Percentiles rank a stretch among this genome's conserved stretches.
Evolutionary conservation across 768 basidiomycete species (phyloP).

Genomic region (Trametes villosa): DNA sequence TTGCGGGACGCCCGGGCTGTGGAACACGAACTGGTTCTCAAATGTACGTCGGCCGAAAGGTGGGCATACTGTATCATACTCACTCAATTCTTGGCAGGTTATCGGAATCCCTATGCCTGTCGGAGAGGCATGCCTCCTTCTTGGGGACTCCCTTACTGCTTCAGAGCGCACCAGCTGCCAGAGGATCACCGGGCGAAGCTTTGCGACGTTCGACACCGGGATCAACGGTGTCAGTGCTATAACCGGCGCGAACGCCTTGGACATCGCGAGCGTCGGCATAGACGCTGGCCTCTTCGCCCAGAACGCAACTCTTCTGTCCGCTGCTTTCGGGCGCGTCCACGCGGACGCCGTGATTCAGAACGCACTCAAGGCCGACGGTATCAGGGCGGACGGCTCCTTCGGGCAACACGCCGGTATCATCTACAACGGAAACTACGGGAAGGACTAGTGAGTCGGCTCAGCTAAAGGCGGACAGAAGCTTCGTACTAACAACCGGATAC

Average conservation of each 20-base stretch:
- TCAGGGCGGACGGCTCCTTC: constrained; percentile 45
- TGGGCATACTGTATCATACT: not conserved
- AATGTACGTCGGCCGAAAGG: constrained; percentile 42
- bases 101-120: constrained; percentile 62
- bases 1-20: constrained; percentile 53
- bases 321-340: constrained; percentile 57
- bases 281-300: constrained; percentile 45
- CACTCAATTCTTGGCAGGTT: constrained; percentile 40
- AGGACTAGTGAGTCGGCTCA: constrained; percentile 40
- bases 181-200: constrained; percentile 55
- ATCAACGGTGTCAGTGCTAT: constrained; percentile 44
- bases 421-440: constrained; percentile 72
- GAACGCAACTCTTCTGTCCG: constrained; percentile 50
- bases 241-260: constrained; percentile 64
- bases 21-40: constrained; percentile 69
- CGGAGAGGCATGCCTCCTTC: constrained; percentile 57
- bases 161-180: constrained; percentile 51
- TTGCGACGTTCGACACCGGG: constrained; percentile 49
- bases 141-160: constrained; percentile 50
- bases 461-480: not conserved
- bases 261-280: constrained; percentile 65
- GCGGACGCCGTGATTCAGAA: constrained; percentile 53
- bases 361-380: constrained; percentile 57
- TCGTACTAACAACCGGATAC: not conserved
- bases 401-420: constrained; percentile 61